Evolutionary conservation across 1,139 yeast genomes (phyloP), one percentile per base, ranked within the genome.

Genomic region (Debaryomycetaceae sp.): DNA sequence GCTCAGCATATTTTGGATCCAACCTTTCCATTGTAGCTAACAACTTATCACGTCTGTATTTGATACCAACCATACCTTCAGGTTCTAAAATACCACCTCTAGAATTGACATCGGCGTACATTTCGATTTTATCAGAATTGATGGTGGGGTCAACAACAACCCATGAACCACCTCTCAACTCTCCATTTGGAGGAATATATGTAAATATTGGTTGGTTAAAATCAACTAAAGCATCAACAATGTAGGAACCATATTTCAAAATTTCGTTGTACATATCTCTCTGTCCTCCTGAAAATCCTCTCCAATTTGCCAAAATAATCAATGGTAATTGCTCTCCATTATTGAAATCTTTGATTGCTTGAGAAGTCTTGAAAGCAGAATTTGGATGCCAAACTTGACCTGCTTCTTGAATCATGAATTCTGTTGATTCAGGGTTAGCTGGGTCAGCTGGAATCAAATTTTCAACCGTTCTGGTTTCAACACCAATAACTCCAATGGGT

Each of bases 371-470:
- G 78, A 87, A 92, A 13, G 98, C 98, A 46, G 96, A 87, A 73
- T 92, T 94, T 54, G 98, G 98, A 74, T 89, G 88, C 98, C 98
- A 92, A 51, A 92, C 98, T 73, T 89, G 97, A 62, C 98, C 98
- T 48, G 98, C 97, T 68, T 92, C 98, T 67, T 87, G 95, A 45
- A 88, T 69, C 62, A 85, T 70, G 51, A 80, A 70, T 68, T 92
- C 98, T 36, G 95, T 87, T 22, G 97, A 89, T 41, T 80, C 89
- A 37, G 96, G 96, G 67, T 92, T 92, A 32, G 98, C 98, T 37
- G 98, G 98, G 61, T 92, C 98, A 34, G 98, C 98, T 39, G 98
- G 98, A 48, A 79, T 67, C 56, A 88, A 69, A 68, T 91, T 92
- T 55, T 94, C 98, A 49, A 94, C 81, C 38, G 83, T 75, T 61